phyloP scores from a whole-genome alignment of 805 yeast species.

The Barnettozyma californica region DNA sequence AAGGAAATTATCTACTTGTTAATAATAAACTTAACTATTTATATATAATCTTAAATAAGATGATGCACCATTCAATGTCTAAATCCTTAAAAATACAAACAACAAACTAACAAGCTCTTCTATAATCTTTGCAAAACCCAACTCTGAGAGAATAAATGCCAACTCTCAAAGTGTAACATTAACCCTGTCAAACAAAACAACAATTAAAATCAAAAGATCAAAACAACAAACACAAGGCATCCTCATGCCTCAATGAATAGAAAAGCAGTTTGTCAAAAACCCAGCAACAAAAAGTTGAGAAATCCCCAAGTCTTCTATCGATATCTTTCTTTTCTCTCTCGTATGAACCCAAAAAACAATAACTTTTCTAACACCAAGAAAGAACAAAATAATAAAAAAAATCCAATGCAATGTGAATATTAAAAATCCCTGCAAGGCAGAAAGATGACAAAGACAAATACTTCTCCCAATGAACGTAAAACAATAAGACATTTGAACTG shows the following conservation, averaged over 20 bases:
- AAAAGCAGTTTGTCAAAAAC: constrained; percentile 4
- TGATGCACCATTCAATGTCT: constrained; percentile 22
- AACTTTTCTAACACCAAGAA: constrained; percentile 6
- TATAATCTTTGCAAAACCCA: constrained; percentile 10
- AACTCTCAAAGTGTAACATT: neutral
- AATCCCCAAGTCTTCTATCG: constrained; percentile 3
- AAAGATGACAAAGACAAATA: constrained; percentile 2
- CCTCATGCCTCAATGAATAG: neutral
- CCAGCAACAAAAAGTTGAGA: neutral
- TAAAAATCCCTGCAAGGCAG: neutral
- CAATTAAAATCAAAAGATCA: constrained; percentile 2
- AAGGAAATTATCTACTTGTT: neutral
- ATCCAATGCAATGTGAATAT: constrained; percentile 1
- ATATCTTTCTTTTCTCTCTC: constrained; percentile 1
- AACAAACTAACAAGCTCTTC: constrained; percentile 18
- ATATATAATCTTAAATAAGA: constrained; percentile 1
- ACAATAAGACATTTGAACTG: constrained; percentile 15
- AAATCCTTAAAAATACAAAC: constrained; percentile 18
- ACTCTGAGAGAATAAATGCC: neutral
- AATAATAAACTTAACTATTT: neutral
- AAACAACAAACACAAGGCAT: constrained; percentile 1
- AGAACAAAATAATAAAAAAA: neutral
- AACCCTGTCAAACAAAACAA: constrained; percentile 6
- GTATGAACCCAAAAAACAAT: constrained; percentile 6
- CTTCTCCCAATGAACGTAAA: constrained; percentile 4